Percentiles rank a stretch among this genome's conserved stretches.
phyloP scores from a whole-genome alignment of 2,329 filamentous ascomycete species.

The Fusarium annulatum region DNA sequence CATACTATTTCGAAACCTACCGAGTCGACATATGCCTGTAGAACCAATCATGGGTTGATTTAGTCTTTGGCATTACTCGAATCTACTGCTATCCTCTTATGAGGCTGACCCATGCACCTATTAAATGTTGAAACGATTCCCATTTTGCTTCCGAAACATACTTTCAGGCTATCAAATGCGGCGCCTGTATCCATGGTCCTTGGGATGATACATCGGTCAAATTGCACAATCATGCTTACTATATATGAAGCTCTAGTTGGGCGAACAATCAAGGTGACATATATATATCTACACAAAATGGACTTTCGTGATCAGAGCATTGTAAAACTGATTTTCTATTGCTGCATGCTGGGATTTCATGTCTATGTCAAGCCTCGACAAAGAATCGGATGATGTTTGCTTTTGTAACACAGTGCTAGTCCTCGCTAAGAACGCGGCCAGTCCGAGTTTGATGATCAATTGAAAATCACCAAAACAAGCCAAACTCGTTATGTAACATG shows the following conservation, averaged over 20 bases:
- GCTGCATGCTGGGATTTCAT: not conserved
- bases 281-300: too few species aligned
- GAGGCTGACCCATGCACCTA: accelerated
- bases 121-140: accelerated
- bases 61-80: not conserved
- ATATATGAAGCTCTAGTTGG: not conserved
- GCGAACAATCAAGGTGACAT: accelerated
- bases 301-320: too few species aligned
- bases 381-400: slow-evolving; percentile 30
- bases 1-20: not conserved
- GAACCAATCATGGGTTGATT: not conserved
- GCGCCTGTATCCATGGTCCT: not conserved
- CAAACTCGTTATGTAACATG: not conserved
- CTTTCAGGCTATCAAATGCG: not conserved
- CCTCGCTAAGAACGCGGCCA: slow-evolving; percentile 19
- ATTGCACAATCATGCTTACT: not conserved
- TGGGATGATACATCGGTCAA: not conserved
- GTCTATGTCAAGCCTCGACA: not conserved
- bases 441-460: not conserved
- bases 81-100: not conserved
- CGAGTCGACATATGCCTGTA: not conserved
- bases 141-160: accelerated
- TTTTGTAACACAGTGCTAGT: slow-evolving; percentile 36
- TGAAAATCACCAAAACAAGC: slow-evolving; percentile 2
- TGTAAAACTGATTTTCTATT: too few species aligned